Base-by-base conservation (phyloP, 805 yeast genomes). In the Candida saitoana region DNA sequence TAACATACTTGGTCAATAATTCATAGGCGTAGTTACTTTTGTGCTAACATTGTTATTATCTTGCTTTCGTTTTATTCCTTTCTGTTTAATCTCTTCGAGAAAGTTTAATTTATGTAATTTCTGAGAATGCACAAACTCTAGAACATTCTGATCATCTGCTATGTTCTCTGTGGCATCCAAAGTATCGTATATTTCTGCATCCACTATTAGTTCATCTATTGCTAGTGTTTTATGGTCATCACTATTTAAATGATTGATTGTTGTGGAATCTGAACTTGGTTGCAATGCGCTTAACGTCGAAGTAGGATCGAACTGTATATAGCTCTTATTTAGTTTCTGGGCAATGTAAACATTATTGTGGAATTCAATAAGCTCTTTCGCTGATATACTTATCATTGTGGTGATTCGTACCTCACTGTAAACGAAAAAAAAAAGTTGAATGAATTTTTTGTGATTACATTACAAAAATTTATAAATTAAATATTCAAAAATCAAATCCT, bases 41-140 rank as follows among this genome's bases (percentile, higher is more conserved):
- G 11, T 34, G 35, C 29, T 17, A 19, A 18, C 16, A 11, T 12
- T 18, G 19, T 20, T 16, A n/a, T n/a, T 16, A 8, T 22, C 41
- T 29, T 19, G 17, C 36, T 40, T 48, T n/a, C 53, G 34, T 18
- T 31, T 31, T 19, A 57, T 36, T 2, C 63, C 63, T 40, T 51
- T 57, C 12, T 47, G 38, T 18, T 45, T 34, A 16, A 62, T 53
- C 38, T 63, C 67, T 14, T 51, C 39, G 16, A 52, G 41, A 38
- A 63, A 63, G 18, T 50, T 48, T 14, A 35, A 42, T 36, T 39
- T 46, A 36, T 63, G 67, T 6, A 40, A 38, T 35, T 47, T 37
- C 40, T 56, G 62, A 9, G 35, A 32, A 15, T 35, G 33, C 9
- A 39, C 25, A 18, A 34, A 43, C 30, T 36, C 31, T 14, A 24